Percentiles rank a stretch among this genome's conserved stretches.
These are phyloP conservation scores for Xylaria sp. DNA, from an alignment of 2,329 filamentous ascomycete genomes.

Conservation along the genomic window DNA sequence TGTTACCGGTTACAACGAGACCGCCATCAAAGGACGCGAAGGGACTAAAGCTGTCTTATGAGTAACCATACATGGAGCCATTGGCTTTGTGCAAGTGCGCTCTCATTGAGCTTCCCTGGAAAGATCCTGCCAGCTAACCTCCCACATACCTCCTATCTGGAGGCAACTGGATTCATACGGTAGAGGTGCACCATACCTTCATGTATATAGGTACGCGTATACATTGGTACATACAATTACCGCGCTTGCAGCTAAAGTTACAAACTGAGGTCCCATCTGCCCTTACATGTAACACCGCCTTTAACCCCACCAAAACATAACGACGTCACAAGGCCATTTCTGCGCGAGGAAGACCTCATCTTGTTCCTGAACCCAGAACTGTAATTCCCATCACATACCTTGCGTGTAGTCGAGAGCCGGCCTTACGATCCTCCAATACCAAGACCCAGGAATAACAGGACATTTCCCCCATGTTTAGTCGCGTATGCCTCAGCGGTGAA, in stretches of 20 bases:
- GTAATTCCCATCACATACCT: conserved; percentile 8
- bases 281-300: neutral
- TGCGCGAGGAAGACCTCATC: conserved; percentile 13
- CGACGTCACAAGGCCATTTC: conserved; percentile 23
- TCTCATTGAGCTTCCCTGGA: too few species aligned
- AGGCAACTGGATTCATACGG: too few species aligned
- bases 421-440: conserved; percentile 5
- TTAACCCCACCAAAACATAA: conserved; percentile 21
- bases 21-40: too few species aligned
- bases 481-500: conserved; percentile 8
- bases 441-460: conserved; percentile 3
- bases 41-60: too few species aligned
- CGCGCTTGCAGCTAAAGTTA: neutral
- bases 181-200: too few species aligned
- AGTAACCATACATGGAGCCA: too few species aligned
- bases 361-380: conserved; percentile 13
- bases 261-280: neutral
- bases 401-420: conserved; percentile 1
- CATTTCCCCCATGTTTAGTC: conserved; percentile 4
- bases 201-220: neutral
- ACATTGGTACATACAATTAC: neutral
- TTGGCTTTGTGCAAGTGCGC: too few species aligned
- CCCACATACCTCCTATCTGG: too few species aligned
- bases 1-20: too few species aligned
- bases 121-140: too few species aligned